Base-by-base conservation (phyloP, 164 flowering plant genomes). In the Dillenia turbinata region DNA sequence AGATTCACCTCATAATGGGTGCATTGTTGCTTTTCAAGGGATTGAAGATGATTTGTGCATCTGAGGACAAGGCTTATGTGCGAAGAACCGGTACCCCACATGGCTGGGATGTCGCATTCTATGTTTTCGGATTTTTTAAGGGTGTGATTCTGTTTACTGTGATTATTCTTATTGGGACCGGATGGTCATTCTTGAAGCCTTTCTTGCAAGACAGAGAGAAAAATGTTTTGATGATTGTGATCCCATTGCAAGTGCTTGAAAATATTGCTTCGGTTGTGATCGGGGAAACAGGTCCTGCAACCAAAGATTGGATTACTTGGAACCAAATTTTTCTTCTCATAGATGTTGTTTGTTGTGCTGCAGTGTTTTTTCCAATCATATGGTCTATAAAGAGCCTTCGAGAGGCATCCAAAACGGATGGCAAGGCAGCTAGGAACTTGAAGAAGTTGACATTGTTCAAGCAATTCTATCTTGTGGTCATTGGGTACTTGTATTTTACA, bases 101-200 rank as follows among this genome's bases (percentile, higher is more conserved):
- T 46, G 81, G 81, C 0, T 77, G 84, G 84, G 78, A 77, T 26
- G 62, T 80, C 0, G 69, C 71, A 0, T 78, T 78, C 53, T 77
- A 80, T 53, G 44, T 78, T 9, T 78, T 80, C 3, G 71, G 79
- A 10, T 75, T 78, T 69, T 69, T 75, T 19, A 77, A 75, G 57
- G 84, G 77, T 9, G 49, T 75, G 24, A 62, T 69, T 69, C 55
- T 80, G 51, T 80, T 80, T 66, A 75, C 75, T 9, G 79, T 80
- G 14, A 78, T 80, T 9, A 33, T 75, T 54, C 74, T 80, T 7
- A 80, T 80, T 8, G 81, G 81, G 0, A 80, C 81, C 0, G 81
- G 84, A 1, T 80, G 81, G 84, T 80, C 81, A 2, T 69, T 80
- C 65, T 45, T 80, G 64, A 80, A 80, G 53, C 84, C 81, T 0